phyloP scores from a whole-genome alignment of 352 stramenopile genomes.

The Phytopythium ostracodes region DNA sequence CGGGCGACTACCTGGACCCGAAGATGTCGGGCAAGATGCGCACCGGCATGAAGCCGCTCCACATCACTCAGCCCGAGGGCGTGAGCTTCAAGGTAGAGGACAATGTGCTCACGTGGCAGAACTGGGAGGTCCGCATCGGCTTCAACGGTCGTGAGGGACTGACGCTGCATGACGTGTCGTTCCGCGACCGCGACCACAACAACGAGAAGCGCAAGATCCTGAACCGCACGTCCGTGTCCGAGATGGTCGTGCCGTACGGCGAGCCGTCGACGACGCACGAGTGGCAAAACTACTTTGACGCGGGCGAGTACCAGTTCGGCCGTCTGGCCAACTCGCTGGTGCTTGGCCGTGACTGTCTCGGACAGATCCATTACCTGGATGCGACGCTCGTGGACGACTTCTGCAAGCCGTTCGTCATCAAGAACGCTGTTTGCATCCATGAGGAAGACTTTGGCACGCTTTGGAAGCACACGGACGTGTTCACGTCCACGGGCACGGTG shows the following conservation, averaged over 20 bases:
- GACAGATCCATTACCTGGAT: constrained; percentile 84
- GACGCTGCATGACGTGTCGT: constrained; percentile 66
- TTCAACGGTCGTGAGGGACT: constrained; percentile 83
- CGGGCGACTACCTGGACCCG: constrained; percentile 39
- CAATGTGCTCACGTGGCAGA: constrained; percentile 72
- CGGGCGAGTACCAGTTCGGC: constrained; percentile 75
- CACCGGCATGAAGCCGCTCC: constrained; percentile 51
- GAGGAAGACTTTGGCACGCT: constrained; percentile 77
- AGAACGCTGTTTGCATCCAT: constrained; percentile 81
- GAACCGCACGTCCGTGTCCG: constrained; percentile 64
- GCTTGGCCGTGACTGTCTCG: constrained; percentile 82
- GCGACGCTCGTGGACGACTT: constrained; percentile 51
- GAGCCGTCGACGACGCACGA: constrained; percentile 65
- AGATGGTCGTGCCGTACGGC: constrained; percentile 87
- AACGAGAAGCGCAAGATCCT: constrained; percentile 44
- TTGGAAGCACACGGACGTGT: constrained; percentile 71
- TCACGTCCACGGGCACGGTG: constrained; percentile 31
- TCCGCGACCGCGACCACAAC: constrained; percentile 25
- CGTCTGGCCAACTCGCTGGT: constrained; percentile 75
- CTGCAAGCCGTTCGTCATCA: constrained; percentile 44
- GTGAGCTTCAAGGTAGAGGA: constrained; percentile 68
- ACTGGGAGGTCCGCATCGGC: constrained; percentile 75
- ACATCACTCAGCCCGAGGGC: constrained; percentile 71
- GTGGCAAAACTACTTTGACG: constrained; percentile 86
- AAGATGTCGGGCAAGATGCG: constrained; percentile 34